These are phyloP conservation scores for Hylodesmum podocarpum DNA, from an alignment of 306 rosid genomes.

Conservation along the genomic window DNA sequence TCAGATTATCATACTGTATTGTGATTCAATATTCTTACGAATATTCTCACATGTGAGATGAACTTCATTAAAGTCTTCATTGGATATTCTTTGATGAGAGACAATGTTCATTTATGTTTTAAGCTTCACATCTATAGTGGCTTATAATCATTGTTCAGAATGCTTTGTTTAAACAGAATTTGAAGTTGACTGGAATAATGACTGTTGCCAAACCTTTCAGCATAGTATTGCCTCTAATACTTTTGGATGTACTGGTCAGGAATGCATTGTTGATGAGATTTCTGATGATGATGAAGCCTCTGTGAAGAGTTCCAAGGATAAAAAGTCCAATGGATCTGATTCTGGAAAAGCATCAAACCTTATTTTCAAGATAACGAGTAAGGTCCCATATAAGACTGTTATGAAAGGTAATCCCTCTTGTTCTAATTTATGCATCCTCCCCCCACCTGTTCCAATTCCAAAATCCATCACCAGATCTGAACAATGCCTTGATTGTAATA, in stretches of 20 bases:
- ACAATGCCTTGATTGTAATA: not conserved
- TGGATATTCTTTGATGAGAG: not conserved
- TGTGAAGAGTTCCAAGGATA: constrained; percentile 56
- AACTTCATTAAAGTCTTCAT: not conserved
- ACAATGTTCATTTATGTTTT: not conserved
- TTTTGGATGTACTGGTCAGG: constrained; percentile 41
- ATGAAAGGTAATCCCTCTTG: constrained; percentile 43
- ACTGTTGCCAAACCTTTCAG: constrained; percentile 2
- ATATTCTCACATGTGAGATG: constrained; percentile 10
- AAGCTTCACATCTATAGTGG: not conserved
- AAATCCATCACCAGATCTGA: constrained; percentile 27
- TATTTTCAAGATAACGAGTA: constrained; percentile 53
- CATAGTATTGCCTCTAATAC: constrained; percentile 18
- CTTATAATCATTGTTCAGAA: not conserved
- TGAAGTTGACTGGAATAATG: constrained; percentile 19
- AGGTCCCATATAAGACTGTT: constrained; percentile 57
- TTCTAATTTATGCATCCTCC: constrained; percentile 5
- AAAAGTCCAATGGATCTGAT: constrained; percentile 57
- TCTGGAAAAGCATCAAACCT: constrained; percentile 50
- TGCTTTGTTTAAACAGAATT: constrained; percentile 19
- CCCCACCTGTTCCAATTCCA: not conserved
- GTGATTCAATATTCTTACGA: constrained; percentile 8
- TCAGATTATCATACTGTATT: not conserved
- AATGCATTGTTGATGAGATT: constrained; percentile 56
- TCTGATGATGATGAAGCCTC: constrained; percentile 54